Evolutionary conservation across 305 asterid species (phyloP).

Genomic region (Ajuga reptans): DNA sequence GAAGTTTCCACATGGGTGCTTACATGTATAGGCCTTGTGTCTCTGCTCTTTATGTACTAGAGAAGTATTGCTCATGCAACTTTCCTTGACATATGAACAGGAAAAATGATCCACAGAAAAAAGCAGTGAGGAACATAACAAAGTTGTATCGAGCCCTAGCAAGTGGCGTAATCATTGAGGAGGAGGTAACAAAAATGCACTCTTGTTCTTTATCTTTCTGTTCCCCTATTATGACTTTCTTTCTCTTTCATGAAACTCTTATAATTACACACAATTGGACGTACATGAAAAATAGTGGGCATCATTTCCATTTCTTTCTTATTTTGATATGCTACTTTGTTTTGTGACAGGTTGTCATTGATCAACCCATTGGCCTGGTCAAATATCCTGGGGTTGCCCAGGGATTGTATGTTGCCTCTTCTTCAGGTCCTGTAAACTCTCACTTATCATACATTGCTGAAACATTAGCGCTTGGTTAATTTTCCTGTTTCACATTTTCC

Average conservation of each 20-base stretch:
- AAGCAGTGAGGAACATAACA: slow-evolving; percentile 50
- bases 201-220: slow-evolving; percentile 17
- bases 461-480: background rate
- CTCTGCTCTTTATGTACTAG: background rate
- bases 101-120: slow-evolving; percentile 30
- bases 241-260: slow-evolving; percentile 11
- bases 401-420: slow-evolving; percentile 89
- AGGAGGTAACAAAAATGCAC: slow-evolving; percentile 48
- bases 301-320: slow-evolving; percentile 5
- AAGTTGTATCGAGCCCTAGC: slow-evolving; percentile 81
- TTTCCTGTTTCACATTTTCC: slow-evolving; percentile 19
- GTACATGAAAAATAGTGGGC: slow-evolving; percentile 6
- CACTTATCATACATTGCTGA: background rate
- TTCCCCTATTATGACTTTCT: slow-evolving; percentile 1
- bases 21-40: background rate
- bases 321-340: background rate
- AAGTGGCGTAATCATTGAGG: slow-evolving; percentile 53
- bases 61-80: slow-evolving; percentile 6
- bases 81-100: slow-evolving; percentile 29
- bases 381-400: slow-evolving; percentile 88
- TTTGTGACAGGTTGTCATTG: slow-evolving; percentile 51
- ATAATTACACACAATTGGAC: background rate
- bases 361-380: slow-evolving; percentile 85
- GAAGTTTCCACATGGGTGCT: slow-evolving; percentile 4
- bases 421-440: slow-evolving; percentile 52